Base-by-base conservation (phyloP, 768 basidiomycete genomes). In the Postia placenta region DNA sequence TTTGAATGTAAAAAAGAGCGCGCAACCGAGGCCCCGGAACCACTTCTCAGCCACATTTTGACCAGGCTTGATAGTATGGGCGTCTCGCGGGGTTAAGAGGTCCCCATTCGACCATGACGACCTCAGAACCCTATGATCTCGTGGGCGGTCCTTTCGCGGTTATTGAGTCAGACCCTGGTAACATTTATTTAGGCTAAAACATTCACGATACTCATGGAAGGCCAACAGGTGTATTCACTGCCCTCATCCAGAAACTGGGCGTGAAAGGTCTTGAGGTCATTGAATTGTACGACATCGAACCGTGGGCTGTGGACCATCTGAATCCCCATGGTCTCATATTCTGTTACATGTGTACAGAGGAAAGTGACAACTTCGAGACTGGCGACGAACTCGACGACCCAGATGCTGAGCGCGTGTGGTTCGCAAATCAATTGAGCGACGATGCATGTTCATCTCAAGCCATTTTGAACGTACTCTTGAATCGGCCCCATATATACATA, bases 401-500 rank as follows among this genome's bases (percentile, higher is more conserved):
- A 2, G 74, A 76, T 9, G 74, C 80, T 2, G 74, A 76, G 50
- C 68, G 64, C 23, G 74, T 84, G 7, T 85, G 81, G 81, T 85
- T 82, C 54, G 81, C 81, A 9, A 80, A 83, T 61, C 82, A 85
- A 60, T 71, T 85, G 22, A 79, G 74, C 62, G 74, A 79, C 55
- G 80, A 84, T 56, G 79, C 81, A 3, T 84, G 82, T 58, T 80
- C 80, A 6, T 79, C 80, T 0, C 77, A 75, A 55, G 81, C 81
- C 0, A 70, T 84, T 9, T 64, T 84, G 5, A 84, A 83, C 54
- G 75, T 83, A 15, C 56, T 79, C 6, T 58, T 83, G 25, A 84
- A 84, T 58, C 76, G 78, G 48, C 74, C 75, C 0, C 63, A 67
- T 23, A 61, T 82, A 17, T 68, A 78, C 14, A 55, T 84, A 42